Evolutionary conservation across 1,284 basidiomycete species (phyloP).

Genomic region (Boletus sp.): DNA sequence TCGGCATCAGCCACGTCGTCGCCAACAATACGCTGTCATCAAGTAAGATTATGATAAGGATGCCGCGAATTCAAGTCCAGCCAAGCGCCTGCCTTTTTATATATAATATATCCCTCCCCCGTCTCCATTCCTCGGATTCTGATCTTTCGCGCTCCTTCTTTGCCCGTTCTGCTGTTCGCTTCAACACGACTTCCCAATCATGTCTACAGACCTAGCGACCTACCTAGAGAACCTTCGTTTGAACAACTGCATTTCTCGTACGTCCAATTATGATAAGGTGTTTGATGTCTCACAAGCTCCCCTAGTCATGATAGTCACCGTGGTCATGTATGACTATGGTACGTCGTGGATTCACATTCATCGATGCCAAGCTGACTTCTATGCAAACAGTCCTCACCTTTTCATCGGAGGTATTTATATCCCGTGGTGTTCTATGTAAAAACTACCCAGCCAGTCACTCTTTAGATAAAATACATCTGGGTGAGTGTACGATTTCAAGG

Average conservation of each 20-base stretch:
- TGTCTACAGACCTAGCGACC: slow-evolving; percentile 4
- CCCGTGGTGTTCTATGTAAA: not conserved
- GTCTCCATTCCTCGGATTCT: not conserved
- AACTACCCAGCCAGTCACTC: not conserved
- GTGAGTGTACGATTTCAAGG: not conserved
- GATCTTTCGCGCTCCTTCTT: not conserved
- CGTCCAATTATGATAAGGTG: not conserved
- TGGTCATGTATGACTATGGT: slow-evolving; percentile 9
- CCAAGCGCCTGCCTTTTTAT: not conserved
- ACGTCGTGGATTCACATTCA: not conserved
- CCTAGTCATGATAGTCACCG: slow-evolving; percentile 4
- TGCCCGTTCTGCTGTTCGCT: not conserved
- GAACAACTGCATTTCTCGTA: slow-evolving; percentile 13
- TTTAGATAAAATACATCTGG: slow-evolving; percentile 12
- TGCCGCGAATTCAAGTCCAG: no score
- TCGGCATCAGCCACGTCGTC: no score
- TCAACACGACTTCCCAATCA: not conserved
- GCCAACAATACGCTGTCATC: no score
- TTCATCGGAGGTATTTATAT: slow-evolving; percentile 6
- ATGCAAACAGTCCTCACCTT: slow-evolving; percentile 7
- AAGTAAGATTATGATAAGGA: no score
- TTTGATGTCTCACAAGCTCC: not conserved
- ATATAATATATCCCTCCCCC: no score
- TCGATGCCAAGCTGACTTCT: not conserved
- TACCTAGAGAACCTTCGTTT: slow-evolving; percentile 5